A percentile compares a stretch with the other conserved stretches of the same genome.
Evolutionary conservation across 1,284 basidiomycete genomes (phyloP).

Genomic region (Trametes hirsuta): DNA sequence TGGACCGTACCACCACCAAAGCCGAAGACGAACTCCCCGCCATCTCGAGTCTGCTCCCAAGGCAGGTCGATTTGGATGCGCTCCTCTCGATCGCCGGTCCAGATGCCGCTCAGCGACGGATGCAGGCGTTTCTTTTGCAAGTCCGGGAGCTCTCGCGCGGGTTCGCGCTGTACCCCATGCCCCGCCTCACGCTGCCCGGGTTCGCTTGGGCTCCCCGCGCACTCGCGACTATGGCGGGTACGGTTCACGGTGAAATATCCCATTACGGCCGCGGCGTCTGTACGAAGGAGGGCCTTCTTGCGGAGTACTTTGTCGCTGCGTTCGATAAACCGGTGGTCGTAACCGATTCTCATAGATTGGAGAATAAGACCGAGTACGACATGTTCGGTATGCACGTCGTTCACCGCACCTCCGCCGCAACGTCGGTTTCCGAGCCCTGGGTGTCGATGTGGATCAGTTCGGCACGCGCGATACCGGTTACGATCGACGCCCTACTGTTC

Average conservation of each 20-base stretch:
- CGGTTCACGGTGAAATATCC: not conserved
- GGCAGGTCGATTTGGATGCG: not conserved
- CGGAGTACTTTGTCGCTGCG: not conserved
- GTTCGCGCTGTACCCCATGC: not conserved
- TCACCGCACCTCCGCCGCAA: too few relatives aligned
- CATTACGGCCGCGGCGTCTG: not conserved
- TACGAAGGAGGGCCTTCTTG: conserved; percentile 3
- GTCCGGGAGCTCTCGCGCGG: not conserved
- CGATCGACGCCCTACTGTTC: too few relatives aligned
- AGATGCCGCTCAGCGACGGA: not conserved
- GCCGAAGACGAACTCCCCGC: conserved; percentile 18
- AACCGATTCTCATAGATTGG: too few relatives aligned
- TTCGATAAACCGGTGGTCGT: not conserved
- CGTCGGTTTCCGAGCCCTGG: too few relatives aligned
- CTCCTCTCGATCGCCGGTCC: not conserved
- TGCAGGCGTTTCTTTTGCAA: not conserved
- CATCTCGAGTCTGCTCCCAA: conserved; percentile 9
- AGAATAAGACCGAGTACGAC: too few relatives aligned
- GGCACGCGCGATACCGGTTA: too few relatives aligned
- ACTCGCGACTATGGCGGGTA: not conserved
- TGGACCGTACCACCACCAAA: conserved; percentile 12
- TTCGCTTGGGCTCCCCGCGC: conserved; percentile 6
- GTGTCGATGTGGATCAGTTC: too few relatives aligned
- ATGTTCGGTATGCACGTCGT: too few relatives aligned
- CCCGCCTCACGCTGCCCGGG: not conserved